phyloP scores from a whole-genome alignment of 345 rosid species.

The Stellera chamaejasme region DNA sequence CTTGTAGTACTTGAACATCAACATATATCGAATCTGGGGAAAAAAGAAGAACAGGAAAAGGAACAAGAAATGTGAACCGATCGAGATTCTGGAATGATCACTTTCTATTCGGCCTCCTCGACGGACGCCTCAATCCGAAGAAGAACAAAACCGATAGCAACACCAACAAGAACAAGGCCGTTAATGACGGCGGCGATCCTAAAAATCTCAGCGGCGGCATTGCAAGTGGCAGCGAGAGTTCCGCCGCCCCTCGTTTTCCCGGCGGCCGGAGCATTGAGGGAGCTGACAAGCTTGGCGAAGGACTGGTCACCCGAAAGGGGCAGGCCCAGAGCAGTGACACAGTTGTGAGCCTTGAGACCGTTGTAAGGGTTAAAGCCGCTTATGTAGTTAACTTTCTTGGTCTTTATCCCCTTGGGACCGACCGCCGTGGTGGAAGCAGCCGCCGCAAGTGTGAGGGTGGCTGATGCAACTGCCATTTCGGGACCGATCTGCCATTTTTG shows the following conservation, averaged over 20 bases:
- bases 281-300: constrained; percentile 39
- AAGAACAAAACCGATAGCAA: constrained; percentile 42
- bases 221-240: constrained; percentile 31
- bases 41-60: too few relatives aligned
- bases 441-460: constrained; percentile 20
- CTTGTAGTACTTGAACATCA: background rate
- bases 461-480: constrained; percentile 27
- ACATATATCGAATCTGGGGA: too few relatives aligned
- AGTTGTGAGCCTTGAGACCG: constrained; percentile 44
- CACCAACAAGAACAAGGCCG: constrained; percentile 42
- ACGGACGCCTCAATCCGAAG: constrained; percentile 34
- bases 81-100: constrained; percentile 9
- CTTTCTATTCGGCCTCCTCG: constrained; percentile 25
- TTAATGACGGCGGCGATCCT: constrained; percentile 48
- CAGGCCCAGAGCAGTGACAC: constrained; percentile 26
- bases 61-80: background rate
- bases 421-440: constrained; percentile 17
- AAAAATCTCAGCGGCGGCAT: constrained; percentile 32
- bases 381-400: constrained; percentile 20
- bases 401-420: constrained; percentile 8
- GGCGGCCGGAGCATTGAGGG: constrained; percentile 25
- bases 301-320: constrained; percentile 23
- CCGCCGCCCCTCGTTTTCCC: constrained; percentile 26
- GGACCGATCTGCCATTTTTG: too few relatives aligned
- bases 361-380: constrained; percentile 34